Evolutionary conservation across 768 basidiomycete genomes (phyloP), one percentile per base, ranked within the genome.

Genomic region (Neoboletus brunneissimus): DNA sequence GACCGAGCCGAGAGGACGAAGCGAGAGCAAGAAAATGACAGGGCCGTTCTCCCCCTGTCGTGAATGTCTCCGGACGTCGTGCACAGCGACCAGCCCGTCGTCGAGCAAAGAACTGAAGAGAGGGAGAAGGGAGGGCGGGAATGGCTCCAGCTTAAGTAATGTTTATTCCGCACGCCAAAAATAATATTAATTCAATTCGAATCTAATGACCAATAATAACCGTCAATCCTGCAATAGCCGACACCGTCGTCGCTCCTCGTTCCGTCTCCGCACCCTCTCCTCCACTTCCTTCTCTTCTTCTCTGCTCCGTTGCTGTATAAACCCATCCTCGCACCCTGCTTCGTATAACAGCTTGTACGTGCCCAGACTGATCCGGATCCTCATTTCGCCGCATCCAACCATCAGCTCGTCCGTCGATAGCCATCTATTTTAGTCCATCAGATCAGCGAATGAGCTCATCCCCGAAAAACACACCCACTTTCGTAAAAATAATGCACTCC

Each of bases 291-390:
- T 64, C 67, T 66, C 67, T 52, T 73, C 77, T 48, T 72, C 76
- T 42, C 32, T 50, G 29, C 68, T 55, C 53, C 76, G 67, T 48
- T 57, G 20, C 38, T 80, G 79, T 72, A 74, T 74, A 23, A 83
- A 45, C 32, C 70, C 63, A 43, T 89, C 87, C 68, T 89, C 88
- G n/a, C 77, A 72, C 38, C 83, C 86, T 2, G 69, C 76, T 66
- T 86, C 87, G 65, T 88, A 89, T 69, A 86, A 71, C 29, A 92
- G 64, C 70, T 84, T 87, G 78, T 90, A 91, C 58, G 78, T 78
- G 41, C 82, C 79, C 55, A 76, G 62, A 48, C 78, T 75, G 31
- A 92, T 78, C 53, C 84, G 82, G 54, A 91, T 79, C 41, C 71
- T 65, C 62, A 64, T 60, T 1, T 52, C 64, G 8, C 61, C 67